Percentiles rank a stretch among this genome's conserved stretches.
These are phyloP conservation scores for Tympanopsis confertula DNA, from an alignment of 2,329 filamentous ascomycete species.

Conservation along the genomic window DNA sequence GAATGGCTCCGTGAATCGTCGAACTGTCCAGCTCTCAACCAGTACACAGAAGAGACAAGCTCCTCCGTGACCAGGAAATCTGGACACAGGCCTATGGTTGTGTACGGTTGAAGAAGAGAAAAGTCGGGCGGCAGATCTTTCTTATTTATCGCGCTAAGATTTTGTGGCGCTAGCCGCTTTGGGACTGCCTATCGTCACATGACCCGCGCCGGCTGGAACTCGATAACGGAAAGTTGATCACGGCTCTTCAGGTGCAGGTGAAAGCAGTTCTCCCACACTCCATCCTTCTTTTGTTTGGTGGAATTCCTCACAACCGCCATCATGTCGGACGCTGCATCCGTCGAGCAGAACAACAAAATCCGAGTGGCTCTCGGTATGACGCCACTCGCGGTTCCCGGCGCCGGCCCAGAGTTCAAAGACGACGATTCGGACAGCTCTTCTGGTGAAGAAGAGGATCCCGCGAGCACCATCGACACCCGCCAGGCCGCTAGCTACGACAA, in stretches of 20 bases:
- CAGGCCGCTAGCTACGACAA: constrained; percentile 65
- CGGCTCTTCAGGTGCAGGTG: background rate
- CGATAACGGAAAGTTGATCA: background rate
- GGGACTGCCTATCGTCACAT: background rate
- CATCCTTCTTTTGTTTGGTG: background rate
- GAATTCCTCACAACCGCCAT: background rate
- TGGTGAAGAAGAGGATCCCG: constrained; percentile 55
- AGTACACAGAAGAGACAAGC: constrained; percentile 52
- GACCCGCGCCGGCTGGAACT: background rate
- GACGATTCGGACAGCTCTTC: constrained; percentile 27
- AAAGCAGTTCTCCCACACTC: background rate
- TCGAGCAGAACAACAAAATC: constrained; percentile 90
- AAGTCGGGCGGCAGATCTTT: constrained; percentile 21
- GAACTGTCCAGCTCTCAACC: constrained; percentile 78
- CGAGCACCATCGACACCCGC: constrained; percentile 75
- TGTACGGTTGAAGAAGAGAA: constrained; percentile 9
- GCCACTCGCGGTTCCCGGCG: constrained; percentile 72
- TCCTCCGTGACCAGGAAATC: constrained; percentile 75
- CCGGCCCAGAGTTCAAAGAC: constrained; percentile 21
- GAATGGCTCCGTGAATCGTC: constrained; percentile 74
- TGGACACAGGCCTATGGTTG: constrained; percentile 74
- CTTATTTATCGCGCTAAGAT: too few relatives aligned
- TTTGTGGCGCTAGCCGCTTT: background rate
- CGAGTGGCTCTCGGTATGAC: constrained; percentile 81
- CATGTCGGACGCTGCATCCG: constrained; percentile 56